phyloP scores from a whole-genome alignment of 306 rosid species.

The Pterocarpus santalinus region DNA sequence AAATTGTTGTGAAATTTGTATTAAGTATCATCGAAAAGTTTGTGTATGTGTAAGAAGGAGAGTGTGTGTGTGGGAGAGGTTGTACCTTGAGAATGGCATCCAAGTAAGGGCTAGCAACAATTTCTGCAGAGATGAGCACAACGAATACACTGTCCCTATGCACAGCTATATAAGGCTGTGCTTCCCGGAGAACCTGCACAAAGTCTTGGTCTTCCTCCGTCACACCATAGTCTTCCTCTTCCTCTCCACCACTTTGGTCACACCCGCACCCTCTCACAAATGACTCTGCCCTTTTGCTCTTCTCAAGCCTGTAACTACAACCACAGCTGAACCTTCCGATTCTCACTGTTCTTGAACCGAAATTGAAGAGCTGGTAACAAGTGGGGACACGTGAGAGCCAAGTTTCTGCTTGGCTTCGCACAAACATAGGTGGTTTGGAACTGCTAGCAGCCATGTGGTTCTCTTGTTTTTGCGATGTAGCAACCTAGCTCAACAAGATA shows the following conservation, averaged over 20 bases:
- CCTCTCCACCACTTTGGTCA: not conserved
- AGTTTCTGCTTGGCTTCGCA: conserved; percentile 22
- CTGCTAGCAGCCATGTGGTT: conserved; percentile 45
- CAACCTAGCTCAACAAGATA: not conserved
- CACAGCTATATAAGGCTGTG: conserved; percentile 71
- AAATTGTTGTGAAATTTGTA: too few relatives aligned
- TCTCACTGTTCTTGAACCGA: conserved; percentile 12
- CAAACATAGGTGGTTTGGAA: conserved; percentile 45
- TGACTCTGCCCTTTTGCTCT: conserved; percentile 32
- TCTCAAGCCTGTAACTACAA: not conserved
- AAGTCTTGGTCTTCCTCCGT: conserved; percentile 60
- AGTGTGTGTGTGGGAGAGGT: not conserved
- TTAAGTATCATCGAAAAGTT: not conserved
- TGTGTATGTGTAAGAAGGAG: not conserved
- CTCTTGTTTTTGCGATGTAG: not conserved
- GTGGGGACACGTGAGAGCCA: conserved; percentile 39
- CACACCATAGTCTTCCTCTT: conserved; percentile 6
- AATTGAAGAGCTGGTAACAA: not conserved
- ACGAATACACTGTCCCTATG: conserved; percentile 63
- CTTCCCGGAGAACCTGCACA: conserved; percentile 67
- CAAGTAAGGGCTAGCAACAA: conserved; percentile 57
- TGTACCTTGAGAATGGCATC: conserved; percentile 67
- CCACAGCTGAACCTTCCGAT: not conserved
- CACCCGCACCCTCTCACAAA: conserved; percentile 45
- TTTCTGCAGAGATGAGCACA: conserved; percentile 62